Evolutionary conservation across 2,329 filamentous ascomycete species (phyloP).

Genomic region (Hypoxylon sp.): DNA sequence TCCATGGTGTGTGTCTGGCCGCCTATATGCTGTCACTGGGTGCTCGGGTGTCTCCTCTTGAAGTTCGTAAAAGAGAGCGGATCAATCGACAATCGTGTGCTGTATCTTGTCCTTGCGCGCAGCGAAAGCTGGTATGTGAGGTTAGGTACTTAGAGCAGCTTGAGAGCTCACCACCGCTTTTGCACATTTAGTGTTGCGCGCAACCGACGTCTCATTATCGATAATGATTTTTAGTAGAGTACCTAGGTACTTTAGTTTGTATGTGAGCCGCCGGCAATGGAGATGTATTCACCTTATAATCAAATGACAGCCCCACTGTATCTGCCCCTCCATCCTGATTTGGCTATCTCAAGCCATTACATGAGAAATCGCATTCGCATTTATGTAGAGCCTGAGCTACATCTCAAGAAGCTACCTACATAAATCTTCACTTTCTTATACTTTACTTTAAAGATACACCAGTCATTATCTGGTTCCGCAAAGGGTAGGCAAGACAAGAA

Average conservation of each 20-base stretch:
- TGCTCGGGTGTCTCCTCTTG: neutral
- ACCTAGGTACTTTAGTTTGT: neutral
- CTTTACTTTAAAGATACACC: neutral
- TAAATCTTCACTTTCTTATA: neutral
- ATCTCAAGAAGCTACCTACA: neutral
- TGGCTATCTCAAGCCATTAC: neutral
- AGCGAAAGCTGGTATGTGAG: slow-evolving; percentile 8
- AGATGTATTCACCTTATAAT: neutral
- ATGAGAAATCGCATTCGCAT: neutral
- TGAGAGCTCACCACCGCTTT: slow-evolving; percentile 18
- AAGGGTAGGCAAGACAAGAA: neutral
- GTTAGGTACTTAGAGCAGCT: neutral
- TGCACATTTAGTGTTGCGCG: slow-evolving; percentile 10
- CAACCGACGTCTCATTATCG: slow-evolving; percentile 10
- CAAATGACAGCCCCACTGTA: slow-evolving; percentile 13
- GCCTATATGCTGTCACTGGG: neutral
- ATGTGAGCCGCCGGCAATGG: neutral
- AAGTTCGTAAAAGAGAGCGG: too few relatives aligned
- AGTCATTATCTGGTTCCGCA: neutral
- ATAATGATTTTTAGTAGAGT: slow-evolving; percentile 1
- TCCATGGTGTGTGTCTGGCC: slow-evolving; percentile 73
- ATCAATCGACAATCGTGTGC: neutral
- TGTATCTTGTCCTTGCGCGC: neutral
- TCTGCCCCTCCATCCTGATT: slow-evolving; percentile 32
- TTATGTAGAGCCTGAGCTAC: neutral